These are phyloP conservation scores for Spathaspora hagerdaliae DNA, from an alignment of 805 yeast genomes.

Conservation along the genomic window DNA sequence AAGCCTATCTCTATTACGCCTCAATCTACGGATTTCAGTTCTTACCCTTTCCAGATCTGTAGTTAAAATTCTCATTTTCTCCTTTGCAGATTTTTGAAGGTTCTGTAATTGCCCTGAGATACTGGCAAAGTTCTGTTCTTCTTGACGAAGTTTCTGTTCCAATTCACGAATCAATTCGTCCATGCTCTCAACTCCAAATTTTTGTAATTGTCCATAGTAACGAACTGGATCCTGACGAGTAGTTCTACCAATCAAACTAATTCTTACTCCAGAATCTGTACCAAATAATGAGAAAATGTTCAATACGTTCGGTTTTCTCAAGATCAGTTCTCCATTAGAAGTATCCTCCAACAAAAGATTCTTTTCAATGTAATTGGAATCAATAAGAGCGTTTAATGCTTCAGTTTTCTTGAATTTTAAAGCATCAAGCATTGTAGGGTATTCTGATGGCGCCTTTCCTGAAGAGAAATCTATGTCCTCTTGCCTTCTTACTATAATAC, in stretches of 20 bases:
- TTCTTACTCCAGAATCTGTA: conserved; percentile 43
- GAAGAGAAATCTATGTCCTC: conserved; percentile 54
- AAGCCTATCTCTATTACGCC: conserved; percentile 10
- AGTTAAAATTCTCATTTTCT: background rate
- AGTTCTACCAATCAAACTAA: conserved; percentile 33
- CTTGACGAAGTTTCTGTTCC: conserved; percentile 5
- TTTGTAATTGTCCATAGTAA: conserved; percentile 30
- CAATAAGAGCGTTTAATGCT: conserved; percentile 61
- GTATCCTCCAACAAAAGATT: conserved; percentile 50
- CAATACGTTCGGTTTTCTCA: conserved; percentile 33
- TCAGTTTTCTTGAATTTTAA: conserved; percentile 52
- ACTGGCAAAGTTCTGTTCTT: background rate
- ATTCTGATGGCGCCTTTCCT: conserved; percentile 39
- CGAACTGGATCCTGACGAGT: conserved; percentile 52
- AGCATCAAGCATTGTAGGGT: conserved; percentile 55
- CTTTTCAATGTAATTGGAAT: conserved; percentile 55
- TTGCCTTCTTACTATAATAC: conserved; percentile 47
- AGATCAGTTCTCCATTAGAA: conserved; percentile 44
- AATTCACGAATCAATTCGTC: conserved; percentile 4
- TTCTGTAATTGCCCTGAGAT: background rate
- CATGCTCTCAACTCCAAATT: conserved; percentile 20
- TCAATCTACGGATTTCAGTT: background rate
- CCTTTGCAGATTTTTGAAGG: background rate
- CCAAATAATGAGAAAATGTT: conserved; percentile 39
- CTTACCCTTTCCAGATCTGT: background rate